Conservation (phyloP, 2,329 filamentous ascomycete species). For the Neoarthrinium moseri region DNA sequence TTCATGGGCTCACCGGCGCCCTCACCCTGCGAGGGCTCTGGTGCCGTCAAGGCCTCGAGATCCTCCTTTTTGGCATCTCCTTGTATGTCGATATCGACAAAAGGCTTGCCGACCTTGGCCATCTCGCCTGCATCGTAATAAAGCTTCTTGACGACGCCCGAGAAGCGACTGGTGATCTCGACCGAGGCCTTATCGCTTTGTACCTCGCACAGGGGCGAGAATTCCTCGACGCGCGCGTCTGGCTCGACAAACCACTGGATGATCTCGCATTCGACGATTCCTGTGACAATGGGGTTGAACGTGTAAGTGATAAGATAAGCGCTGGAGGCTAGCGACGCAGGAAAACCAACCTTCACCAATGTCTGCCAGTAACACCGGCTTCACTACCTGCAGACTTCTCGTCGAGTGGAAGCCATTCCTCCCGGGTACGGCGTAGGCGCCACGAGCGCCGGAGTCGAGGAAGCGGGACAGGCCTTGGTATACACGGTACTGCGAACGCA, state of each 20-base stretch:
- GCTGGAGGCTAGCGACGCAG: not conserved
- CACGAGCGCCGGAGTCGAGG: constrained; percentile 27
- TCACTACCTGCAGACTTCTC: constrained; percentile 55
- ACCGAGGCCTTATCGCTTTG: constrained; percentile 93
- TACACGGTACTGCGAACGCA: constrained; percentile 50
- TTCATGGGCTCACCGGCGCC: constrained; percentile 23
- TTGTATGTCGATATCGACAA: constrained; percentile 93
- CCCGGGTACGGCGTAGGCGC: constrained; percentile 24
- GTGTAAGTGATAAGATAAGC: constrained; percentile 2
- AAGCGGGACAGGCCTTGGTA: constrained; percentile 38
- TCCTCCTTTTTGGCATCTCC: constrained; percentile 69
- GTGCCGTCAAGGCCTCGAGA: constrained; percentile 36
- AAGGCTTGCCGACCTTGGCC: constrained; percentile 89
- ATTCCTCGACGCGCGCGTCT: constrained; percentile 93
- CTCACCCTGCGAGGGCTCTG: constrained; percentile 28
- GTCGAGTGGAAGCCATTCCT: constrained; percentile 52
- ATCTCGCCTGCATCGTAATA: constrained; percentile 96
- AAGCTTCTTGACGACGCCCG: constrained; percentile 92
- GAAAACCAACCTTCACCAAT: constrained; percentile 73
- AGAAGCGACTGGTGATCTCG: constrained; percentile 93
- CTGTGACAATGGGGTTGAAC: constrained; percentile 46
- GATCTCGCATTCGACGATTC: constrained; percentile 97
- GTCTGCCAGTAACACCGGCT: constrained; percentile 80
- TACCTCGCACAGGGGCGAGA: constrained; percentile 96
- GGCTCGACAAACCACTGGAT: constrained; percentile 99